Evolutionary conservation across 441 rosid genomes (phyloP).

Genomic region (Erodium texanum): DNA sequence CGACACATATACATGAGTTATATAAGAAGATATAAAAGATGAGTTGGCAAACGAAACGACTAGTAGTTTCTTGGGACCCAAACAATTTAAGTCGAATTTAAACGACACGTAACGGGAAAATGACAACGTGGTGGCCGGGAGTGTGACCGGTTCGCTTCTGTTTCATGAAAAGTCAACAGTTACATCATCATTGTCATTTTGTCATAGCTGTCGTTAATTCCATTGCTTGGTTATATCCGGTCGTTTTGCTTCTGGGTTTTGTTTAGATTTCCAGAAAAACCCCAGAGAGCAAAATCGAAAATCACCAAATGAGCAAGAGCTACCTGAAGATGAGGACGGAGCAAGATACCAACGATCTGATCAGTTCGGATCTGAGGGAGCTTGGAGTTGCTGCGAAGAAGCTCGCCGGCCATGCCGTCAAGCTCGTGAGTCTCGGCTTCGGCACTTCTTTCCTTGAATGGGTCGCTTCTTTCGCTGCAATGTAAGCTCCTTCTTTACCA

Average conservation of each 20-base stretch:
- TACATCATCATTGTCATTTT: too few relatives aligned
- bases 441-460: conserved; percentile 68
- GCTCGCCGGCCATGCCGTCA: conserved; percentile 36
- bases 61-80: not conserved
- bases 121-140: too few relatives aligned
- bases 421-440: conserved; percentile 52
- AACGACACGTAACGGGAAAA: not conserved
- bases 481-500: conserved; percentile 30
- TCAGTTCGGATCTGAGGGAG: conserved; percentile 41
- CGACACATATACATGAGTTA: too few relatives aligned
- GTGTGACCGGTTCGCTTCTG: too few relatives aligned
- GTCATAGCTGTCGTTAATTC: too few relatives aligned
- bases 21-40: too few relatives aligned
- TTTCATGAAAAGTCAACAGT: not conserved
- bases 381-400: conserved; percentile 43
- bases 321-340: conserved; percentile 62
- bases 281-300: too few relatives aligned
- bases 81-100: too few relatives aligned
- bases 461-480: conserved; percentile 65
- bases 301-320: conserved; percentile 43
- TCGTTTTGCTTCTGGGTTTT: not conserved
- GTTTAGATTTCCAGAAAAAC: not conserved
- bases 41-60: not conserved
- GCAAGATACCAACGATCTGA: conserved; percentile 28
- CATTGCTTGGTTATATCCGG: not conserved